Percentiles rank a stretch among this genome's conserved stretches.
Conservation (phyloP, 2,329 filamentous ascomycete species). For the Cladosporium sp. region DNA sequence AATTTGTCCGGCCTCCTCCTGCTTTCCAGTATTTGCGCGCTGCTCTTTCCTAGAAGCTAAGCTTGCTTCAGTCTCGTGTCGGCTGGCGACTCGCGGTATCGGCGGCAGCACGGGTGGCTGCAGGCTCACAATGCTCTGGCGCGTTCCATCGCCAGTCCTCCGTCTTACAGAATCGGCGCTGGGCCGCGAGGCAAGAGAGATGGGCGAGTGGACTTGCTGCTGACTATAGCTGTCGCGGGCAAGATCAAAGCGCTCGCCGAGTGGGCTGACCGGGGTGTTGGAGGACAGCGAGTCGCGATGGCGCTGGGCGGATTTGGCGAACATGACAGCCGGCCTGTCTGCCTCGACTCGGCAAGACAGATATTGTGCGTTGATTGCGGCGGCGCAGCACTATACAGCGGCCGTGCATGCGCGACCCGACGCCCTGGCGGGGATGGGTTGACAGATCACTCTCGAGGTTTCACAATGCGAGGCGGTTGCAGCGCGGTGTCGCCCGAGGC, state of each 20-base stretch:
- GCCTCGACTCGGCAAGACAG: neutral
- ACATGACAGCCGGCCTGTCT: neutral
- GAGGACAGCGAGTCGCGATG: slow-evolving; percentile 7
- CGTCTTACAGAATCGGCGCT: slow-evolving; percentile 14
- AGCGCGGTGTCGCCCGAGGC: slow-evolving; percentile 1
- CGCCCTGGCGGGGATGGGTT: neutral
- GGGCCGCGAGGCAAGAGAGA: slow-evolving; percentile 3
- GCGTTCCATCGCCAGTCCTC: slow-evolving; percentile 23
- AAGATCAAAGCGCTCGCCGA: slow-evolving; percentile 7
- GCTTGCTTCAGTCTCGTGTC: slow-evolving; percentile 3
- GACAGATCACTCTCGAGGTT: neutral
- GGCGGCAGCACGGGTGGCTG: slow-evolving; percentile 45
- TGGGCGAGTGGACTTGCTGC: neutral
- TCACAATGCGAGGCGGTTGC: neutral
- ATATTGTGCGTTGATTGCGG: neutral
- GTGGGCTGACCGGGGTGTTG: slow-evolving; percentile 8
- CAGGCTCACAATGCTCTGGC: slow-evolving; percentile 13
- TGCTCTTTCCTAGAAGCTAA: neutral
- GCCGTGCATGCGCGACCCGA: slow-evolving; percentile 5
- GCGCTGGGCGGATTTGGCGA: slow-evolving; percentile 9
- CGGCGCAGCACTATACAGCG: neutral
- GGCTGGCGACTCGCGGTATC: slow-evolving; percentile 34
- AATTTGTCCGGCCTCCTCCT: neutral
- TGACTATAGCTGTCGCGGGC: neutral
- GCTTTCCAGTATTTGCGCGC: neutral